A percentile compares a stretch with the other conserved stretches of the same genome.
Evolutionary conservation across 192 early-diverging fungal genomes (phyloP).

Genomic region (Gryganskiella cystojenkinii): DNA sequence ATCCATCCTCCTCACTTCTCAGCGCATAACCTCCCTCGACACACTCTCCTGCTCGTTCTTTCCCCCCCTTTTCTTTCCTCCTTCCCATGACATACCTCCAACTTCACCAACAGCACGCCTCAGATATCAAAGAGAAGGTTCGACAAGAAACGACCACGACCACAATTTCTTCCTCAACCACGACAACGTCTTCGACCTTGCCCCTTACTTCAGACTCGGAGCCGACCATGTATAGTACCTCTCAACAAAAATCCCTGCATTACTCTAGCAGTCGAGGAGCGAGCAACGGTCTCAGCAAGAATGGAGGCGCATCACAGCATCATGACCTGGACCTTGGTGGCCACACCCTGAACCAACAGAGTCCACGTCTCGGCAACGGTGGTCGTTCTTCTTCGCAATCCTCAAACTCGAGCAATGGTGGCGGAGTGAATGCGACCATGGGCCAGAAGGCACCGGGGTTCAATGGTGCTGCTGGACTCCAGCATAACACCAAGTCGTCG

Average conservation of each 20-base stretch:
- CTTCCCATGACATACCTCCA: slow-evolving; percentile 41
- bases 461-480: no score
- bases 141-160: slow-evolving; percentile 49
- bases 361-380: slow-evolving; percentile 2
- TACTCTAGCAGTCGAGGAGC: slow-evolving; percentile 7
- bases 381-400: slow-evolving; percentile 32
- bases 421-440: slow-evolving; percentile 13
- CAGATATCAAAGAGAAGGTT: slow-evolving; percentile 35
- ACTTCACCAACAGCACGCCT: slow-evolving; percentile 13
- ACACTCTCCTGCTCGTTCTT: background rate
- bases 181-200: no score
- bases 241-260: slow-evolving; percentile 22
- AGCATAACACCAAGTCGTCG: background rate
- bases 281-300: slow-evolving; percentile 23
- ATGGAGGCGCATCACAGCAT: slow-evolving; percentile 5
- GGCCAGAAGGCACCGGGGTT: slow-evolving; percentile 2
- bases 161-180: slow-evolving; percentile 14
- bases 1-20: no score
- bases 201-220: slow-evolving; percentile 45
- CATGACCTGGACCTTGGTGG: slow-evolving; percentile 24
- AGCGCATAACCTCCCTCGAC: no score
- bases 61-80: background rate
- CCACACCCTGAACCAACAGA: no score
- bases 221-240: slow-evolving; percentile 22
- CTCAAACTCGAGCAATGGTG: slow-evolving; percentile 29